Base-by-base conservation (phyloP, 2,329 filamentous ascomycete genomes). In the Boeremia lycopersici region DNA sequence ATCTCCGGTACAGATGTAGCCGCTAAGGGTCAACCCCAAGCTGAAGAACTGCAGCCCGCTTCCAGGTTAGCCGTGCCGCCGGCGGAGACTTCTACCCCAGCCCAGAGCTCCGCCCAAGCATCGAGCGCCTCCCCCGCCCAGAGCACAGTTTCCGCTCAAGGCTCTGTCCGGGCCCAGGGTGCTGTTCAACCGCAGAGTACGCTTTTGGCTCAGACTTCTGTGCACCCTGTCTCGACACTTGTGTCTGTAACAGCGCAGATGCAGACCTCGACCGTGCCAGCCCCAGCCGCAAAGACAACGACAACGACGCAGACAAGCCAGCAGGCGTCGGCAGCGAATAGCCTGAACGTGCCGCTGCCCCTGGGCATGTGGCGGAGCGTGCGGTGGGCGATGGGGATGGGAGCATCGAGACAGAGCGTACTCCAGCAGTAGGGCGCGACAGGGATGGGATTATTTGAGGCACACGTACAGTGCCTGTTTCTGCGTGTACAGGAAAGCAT, bases 241-340 rank as follows among this genome's bases (percentile, higher is more conserved):
- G 36, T 35, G 1, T 39, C 45, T 1, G 40, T 35, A 9, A 29
- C 34, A 3, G 40, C 45, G 7, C 44, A 35, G 25, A 15, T 35
- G n/a, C 45, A 48, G 23, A 34, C 51, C n/a, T 42, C 43, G 17
- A 28, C 36, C 8, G 30, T 39, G 17, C 31, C 33, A 4, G 38
- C 33, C 12, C 10, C 43, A 4, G 38, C 23, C 11, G 6, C 28
- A 11, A 43, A 26, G 39, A 33, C 31, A 2, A 38, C 35, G 15
- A 36, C 34, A 8, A 23, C 43, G 17, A 46, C 49, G 23, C 49
- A 47, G n/a, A 13, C 30, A 1, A 38, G 30, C 26, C 29, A 19
- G 15, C 46, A 45, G 28, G 36, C 52, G 5, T 55, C 52, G n/a
- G 34, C 40, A 3, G 52, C 45, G 10, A 29, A 30, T 12, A 49